Evolutionary conservation across 2,329 filamentous ascomycete genomes (phyloP).

Genomic region (Sclerotiophoma versabilis): DNA sequence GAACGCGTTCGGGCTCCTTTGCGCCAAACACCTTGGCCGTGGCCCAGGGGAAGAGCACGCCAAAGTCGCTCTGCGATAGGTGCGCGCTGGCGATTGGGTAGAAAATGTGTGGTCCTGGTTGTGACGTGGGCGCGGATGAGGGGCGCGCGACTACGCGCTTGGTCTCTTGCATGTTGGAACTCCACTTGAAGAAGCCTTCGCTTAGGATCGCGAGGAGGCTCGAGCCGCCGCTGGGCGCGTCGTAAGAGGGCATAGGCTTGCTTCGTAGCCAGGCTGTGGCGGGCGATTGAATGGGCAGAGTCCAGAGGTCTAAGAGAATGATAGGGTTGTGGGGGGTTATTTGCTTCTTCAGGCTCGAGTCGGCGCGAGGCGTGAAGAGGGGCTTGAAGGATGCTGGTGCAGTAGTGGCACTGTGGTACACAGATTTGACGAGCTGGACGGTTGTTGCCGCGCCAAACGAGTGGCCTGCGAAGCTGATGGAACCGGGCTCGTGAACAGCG

Average conservation of each 20-base stretch:
- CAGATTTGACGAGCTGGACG: conserved; percentile 79
- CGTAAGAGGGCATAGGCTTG: conserved; percentile 76
- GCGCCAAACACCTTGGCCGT: conserved; percentile 59
- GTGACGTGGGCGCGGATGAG: conserved; percentile 57
- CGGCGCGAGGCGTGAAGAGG: conserved; percentile 65
- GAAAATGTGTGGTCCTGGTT: conserved; percentile 69
- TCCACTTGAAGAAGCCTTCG: conserved; percentile 81
- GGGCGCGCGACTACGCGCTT: conserved; percentile 69
- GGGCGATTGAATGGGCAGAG: conserved; percentile 71
- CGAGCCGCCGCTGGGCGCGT: conserved; percentile 57
- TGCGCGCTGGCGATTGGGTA: conserved; percentile 79
- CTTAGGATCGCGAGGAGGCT: conserved; percentile 75
- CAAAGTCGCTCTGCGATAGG: conserved; percentile 84
- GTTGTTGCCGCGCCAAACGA: conserved; percentile 80
- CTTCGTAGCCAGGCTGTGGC: conserved; percentile 69
- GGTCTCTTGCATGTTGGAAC: conserved; percentile 72
- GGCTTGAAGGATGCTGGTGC: conserved; percentile 55
- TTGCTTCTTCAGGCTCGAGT: conserved; percentile 67
- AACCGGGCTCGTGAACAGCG: conserved; percentile 73
- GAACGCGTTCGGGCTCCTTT: conserved; percentile 76
- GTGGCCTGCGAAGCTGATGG: conserved; percentile 78
- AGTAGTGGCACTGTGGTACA: conserved; percentile 69
- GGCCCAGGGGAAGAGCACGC: conserved; percentile 77
- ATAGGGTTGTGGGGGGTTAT: conserved; percentile 72
- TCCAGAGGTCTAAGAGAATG: conserved; percentile 82